Evolutionary conservation across 306 rosid species (phyloP).

Genomic region (Rosa chinensis): DNA sequence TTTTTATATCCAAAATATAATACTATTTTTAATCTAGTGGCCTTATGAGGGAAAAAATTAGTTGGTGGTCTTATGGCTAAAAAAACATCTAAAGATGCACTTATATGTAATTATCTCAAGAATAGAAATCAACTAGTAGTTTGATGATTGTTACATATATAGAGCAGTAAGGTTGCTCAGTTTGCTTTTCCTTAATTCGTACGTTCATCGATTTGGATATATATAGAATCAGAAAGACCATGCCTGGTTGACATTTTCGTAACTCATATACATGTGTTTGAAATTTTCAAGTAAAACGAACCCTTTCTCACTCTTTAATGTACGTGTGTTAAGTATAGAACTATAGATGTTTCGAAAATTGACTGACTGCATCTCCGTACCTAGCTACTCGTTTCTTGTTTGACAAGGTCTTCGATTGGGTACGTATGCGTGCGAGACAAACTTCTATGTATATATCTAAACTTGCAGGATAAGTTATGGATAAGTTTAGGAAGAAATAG

Average conservation of each 20-base stretch:
- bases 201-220: neutral
- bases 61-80: no score
- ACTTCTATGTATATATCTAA: neutral
- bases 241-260: neutral
- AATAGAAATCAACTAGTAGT: no score
- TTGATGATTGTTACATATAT: neutral
- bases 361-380: neutral
- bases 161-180: neutral
- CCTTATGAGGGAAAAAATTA: no score
- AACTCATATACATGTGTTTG: neutral
- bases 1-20: no score
- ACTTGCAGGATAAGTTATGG: constrained; percentile 10
- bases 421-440: neutral
- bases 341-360: neutral
- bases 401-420: constrained; percentile 14
- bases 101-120: no score
- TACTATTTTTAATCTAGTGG: no score
- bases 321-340: neutral
- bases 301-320: neutral
- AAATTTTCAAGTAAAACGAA: neutral
- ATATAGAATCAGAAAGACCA: neutral
- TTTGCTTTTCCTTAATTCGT: neutral
- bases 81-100: no score
- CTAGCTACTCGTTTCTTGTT: neutral
- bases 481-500: neutral